Evolutionary conservation across 305 asterid species (phyloP).

Genomic region (Euphrasia arctica): DNA sequence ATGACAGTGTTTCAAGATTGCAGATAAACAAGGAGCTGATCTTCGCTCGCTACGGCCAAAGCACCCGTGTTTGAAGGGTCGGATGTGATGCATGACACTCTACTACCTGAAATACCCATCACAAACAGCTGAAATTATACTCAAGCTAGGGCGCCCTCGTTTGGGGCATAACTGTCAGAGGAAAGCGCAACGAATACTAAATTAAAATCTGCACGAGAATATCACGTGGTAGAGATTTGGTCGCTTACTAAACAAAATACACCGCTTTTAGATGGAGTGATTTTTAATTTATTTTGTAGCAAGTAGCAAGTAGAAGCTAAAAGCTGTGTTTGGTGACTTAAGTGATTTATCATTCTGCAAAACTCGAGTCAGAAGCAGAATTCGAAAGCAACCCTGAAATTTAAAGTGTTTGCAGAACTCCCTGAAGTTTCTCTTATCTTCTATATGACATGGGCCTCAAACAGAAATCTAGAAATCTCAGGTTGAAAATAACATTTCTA

Average conservation of each 20-base stretch:
- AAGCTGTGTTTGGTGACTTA: not conserved
- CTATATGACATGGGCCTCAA: not conserved
- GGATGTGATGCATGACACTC: conserved; percentile 53
- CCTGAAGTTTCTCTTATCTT: not conserved
- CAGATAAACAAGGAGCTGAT: conserved; percentile 59
- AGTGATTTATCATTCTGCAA: not conserved
- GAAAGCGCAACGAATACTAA: too few species aligned
- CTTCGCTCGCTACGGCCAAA: conserved; percentile 65
- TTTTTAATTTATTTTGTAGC: not conserved
- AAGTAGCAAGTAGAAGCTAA: not conserved
- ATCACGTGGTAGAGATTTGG: not conserved
- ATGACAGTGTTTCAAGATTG: conserved; percentile 32
- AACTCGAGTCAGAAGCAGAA: not conserved
- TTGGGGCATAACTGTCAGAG: too few species aligned
- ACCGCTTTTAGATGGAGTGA: not conserved
- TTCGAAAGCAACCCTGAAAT: too few species aligned
- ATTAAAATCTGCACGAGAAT: not conserved
- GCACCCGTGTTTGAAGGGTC: conserved; percentile 58
- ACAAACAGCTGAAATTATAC: not conserved
- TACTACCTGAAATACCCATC: conserved; percentile 42
- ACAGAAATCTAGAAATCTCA: conserved; percentile 4
- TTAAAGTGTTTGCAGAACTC: not conserved
- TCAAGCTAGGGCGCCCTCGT: too few species aligned
- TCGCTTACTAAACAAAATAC: not conserved
- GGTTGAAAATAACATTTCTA: not conserved